phyloP scores from a whole-genome alignment of 2,329 filamentous ascomycete genomes.

The Albifimbria verrucaria region DNA sequence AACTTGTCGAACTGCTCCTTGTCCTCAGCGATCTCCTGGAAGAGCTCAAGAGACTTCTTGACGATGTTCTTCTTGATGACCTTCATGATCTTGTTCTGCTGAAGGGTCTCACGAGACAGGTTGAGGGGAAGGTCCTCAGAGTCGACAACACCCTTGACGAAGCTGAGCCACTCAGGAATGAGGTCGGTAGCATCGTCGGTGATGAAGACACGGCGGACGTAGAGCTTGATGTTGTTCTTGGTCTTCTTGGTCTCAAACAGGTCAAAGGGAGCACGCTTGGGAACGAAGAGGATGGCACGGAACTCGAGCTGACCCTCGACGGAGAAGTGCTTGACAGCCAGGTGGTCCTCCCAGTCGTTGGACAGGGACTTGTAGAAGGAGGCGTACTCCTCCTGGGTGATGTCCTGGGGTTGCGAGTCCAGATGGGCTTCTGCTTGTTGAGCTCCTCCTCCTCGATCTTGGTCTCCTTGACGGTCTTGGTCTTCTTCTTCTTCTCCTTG shows the following conservation, averaged over 20 bases:
- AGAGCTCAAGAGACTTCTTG: conserved; percentile 99
- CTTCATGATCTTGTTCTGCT: conserved; percentile 99
- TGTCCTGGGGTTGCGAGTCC: conserved; percentile 96
- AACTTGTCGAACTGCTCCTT: conserved; percentile 99
- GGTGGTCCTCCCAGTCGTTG: conserved; percentile 99
- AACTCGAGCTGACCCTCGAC: conserved; percentile 99
- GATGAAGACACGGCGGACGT: conserved; percentile 99
- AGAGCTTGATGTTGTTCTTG: conserved; percentile 99
- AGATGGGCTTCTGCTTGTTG: conserved; percentile 99
- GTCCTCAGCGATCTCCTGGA: conserved; percentile 98
- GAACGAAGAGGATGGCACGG: conserved; percentile 98
- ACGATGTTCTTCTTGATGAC: conserved; percentile 99
- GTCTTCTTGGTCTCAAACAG: conserved; percentile 99
- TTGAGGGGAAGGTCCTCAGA: conserved; percentile 99
- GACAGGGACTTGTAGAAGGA: conserved; percentile 99
- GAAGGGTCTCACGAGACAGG: conserved; percentile 98
- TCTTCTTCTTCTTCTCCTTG: conserved; percentile 92
- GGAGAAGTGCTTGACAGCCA: conserved; percentile 99
- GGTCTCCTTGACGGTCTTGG: conserved; percentile 99
- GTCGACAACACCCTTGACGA: conserved; percentile 99
- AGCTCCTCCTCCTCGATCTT: conserved; percentile 99
- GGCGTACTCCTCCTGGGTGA: conserved; percentile 93
- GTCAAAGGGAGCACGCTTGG: conserved; percentile 98
- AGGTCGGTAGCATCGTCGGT: conserved; percentile 98
- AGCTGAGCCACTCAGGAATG: conserved; percentile 98